Conservation (phyloP, 495 filamentous ascomycete species). For the Filosporella fistucella region DNA sequence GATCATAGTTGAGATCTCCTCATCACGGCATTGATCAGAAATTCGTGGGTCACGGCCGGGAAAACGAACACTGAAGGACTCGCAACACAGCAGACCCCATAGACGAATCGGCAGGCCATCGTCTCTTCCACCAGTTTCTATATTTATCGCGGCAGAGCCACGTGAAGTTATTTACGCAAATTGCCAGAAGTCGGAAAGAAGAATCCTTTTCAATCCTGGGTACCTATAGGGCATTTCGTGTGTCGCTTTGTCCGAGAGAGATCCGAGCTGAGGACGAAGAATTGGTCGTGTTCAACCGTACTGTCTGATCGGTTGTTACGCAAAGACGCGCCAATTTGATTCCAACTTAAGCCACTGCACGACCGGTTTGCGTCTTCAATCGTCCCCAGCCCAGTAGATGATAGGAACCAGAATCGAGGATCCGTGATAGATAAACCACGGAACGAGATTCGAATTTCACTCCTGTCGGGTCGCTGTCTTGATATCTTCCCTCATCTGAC, state of each 20-base stretch:
- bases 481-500: too few species aligned
- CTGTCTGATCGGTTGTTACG: not conserved
- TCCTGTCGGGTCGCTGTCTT: too few species aligned
- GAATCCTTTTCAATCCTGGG: not conserved
- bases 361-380: too few species aligned
- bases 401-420: too few species aligned
- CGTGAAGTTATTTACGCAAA: too few species aligned
- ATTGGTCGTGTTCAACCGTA: not conserved
- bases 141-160: constrained; percentile 16
- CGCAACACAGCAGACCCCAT: not conserved
- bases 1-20: too few species aligned
- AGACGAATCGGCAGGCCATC: constrained; percentile 4
- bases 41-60: not conserved
- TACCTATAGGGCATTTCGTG: not conserved
- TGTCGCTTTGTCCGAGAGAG: not conserved
- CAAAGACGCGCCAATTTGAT: too few species aligned
- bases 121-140: constrained; percentile 7
- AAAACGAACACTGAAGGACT: not conserved
- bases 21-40: not conserved
- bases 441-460: too few species aligned
- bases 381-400: too few species aligned
- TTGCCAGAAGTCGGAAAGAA: too few species aligned
- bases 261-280: not conserved
- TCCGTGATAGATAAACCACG: too few species aligned
- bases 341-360: too few species aligned